Percentiles rank a stretch among this genome's conserved stretches.
These are phyloP conservation scores for Thermochaetoides thermophila DNA, from an alignment of 495 filamentous ascomycete genomes.

Conservation along the genomic window DNA sequence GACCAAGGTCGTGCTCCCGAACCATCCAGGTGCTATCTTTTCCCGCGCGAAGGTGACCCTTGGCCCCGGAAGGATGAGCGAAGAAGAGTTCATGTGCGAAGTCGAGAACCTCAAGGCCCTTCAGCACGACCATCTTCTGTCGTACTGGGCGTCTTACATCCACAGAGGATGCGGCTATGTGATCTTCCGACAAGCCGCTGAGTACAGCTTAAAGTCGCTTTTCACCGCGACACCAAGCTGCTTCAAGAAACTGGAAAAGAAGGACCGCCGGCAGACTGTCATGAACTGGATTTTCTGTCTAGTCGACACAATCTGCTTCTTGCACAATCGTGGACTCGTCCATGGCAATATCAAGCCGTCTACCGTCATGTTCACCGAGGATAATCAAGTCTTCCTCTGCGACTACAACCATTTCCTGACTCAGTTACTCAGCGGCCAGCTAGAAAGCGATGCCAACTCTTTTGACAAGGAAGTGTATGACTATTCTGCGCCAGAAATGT, in stretches of 20 bases:
- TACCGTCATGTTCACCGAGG: constrained; percentile 57
- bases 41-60: constrained; percentile 59
- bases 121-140: constrained; percentile 70
- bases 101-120: constrained; percentile 41
- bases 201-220: constrained; percentile 65
- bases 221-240: constrained; percentile 48
- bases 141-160: constrained; percentile 66
- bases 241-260: constrained; percentile 60
- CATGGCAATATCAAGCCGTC: constrained; percentile 79
- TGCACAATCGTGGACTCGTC: constrained; percentile 56
- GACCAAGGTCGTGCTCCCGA: constrained; percentile 54
- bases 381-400: constrained; percentile 57
- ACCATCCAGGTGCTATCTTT: constrained; percentile 43
- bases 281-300: constrained; percentile 86
- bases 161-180: constrained; percentile 57
- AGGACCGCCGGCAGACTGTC: constrained; percentile 49
- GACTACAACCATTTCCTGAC: constrained; percentile 47
- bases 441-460: constrained; percentile 27
- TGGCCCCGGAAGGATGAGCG: constrained; percentile 41
- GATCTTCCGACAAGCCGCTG: constrained; percentile 59
- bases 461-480: constrained; percentile 73
- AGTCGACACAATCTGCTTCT: constrained; percentile 55
- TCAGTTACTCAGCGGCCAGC: constrained; percentile 26
- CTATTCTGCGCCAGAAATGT: constrained; percentile 74
- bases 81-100: constrained; percentile 55